phyloP scores from a whole-genome alignment of 768 basidiomycete species.

The Mycena olivaceomarginata region DNA sequence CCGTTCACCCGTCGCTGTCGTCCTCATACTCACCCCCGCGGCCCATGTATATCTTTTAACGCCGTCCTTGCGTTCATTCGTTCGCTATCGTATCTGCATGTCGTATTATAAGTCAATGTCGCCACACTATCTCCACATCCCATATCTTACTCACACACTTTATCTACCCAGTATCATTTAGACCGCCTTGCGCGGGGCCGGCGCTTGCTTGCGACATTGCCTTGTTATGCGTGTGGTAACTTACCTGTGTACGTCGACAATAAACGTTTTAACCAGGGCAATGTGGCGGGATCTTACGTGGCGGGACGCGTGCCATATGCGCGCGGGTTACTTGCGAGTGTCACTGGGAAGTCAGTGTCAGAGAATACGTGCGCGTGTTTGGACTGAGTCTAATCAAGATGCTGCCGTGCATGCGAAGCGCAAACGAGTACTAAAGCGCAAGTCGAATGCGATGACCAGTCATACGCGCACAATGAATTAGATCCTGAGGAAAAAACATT shows the following conservation, averaged over 20 bases:
- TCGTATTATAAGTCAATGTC: slow-evolving; percentile 20
- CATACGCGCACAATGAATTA: too few relatives aligned
- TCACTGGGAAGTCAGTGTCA: too few relatives aligned
- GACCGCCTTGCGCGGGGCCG: slow-evolving; percentile 9
- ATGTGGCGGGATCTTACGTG: too few relatives aligned
- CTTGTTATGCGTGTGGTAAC: slow-evolving; percentile 31
- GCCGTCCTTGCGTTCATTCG: slow-evolving; percentile 4
- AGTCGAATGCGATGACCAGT: too few relatives aligned
- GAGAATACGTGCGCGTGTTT: too few relatives aligned
- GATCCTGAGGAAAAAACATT: too few relatives aligned
- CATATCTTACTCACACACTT: slow-evolving; percentile 27
- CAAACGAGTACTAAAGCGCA: too few relatives aligned
- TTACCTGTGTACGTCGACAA: slow-evolving; percentile 33
- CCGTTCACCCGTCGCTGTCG: background rate
- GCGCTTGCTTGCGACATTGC: slow-evolving; percentile 31
- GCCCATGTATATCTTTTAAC: slow-evolving; percentile 17
- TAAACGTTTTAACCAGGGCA: slow-evolving; percentile 22
- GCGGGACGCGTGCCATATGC: too few relatives aligned
- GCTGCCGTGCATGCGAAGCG: too few relatives aligned
- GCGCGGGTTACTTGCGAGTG: too few relatives aligned
- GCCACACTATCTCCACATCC: background rate
- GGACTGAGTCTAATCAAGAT: too few relatives aligned
- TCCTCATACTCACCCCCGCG: slow-evolving; percentile 5
- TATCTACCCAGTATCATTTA: slow-evolving; percentile 29
- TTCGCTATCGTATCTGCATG: slow-evolving; percentile 25